phyloP scores from a whole-genome alignment of 768 basidiomycete genomes.

The Lactarius deliciosus region DNA sequence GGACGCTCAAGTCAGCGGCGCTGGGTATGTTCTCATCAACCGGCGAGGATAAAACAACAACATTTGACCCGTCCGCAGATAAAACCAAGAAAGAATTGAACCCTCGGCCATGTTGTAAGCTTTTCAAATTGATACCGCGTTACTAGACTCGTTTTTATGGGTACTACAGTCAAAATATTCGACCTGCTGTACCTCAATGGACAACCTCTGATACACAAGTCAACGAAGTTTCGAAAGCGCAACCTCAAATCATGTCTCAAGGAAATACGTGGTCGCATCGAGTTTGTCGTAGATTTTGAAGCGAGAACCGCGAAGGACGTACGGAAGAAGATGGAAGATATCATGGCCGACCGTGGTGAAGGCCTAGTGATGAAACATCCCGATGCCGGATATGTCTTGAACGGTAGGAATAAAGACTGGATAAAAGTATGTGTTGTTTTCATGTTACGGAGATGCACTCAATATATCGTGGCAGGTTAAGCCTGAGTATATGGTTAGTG shows the following conservation, averaged over 20 bases:
- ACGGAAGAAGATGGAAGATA: conserved; percentile 70
- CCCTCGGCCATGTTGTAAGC: conserved; percentile 89
- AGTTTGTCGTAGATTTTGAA: conserved; percentile 68
- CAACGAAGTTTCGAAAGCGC: conserved; percentile 73
- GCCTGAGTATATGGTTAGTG: conserved; percentile 78
- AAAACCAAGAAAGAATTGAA: conserved; percentile 66
- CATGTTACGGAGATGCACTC: background rate
- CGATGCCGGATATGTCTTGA: conserved; percentile 74
- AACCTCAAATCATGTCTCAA: conserved; percentile 69
- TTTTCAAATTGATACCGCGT: background rate
- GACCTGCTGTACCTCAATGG: conserved; percentile 90
- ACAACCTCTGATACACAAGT: conserved; percentile 69
- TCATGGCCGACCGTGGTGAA: conserved; percentile 86
- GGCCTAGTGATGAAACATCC: conserved; percentile 92
- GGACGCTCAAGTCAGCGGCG: conserved; percentile 90
- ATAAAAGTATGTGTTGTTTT: conserved; percentile 60
- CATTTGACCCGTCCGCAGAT: conserved; percentile 44
- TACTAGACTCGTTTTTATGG: background rate
- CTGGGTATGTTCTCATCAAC: conserved; percentile 49
- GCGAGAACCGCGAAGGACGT: conserved; percentile 84
- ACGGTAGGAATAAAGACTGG: conserved; percentile 90
- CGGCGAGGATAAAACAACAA: conserved; percentile 6
- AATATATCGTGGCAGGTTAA: conserved; percentile 53
- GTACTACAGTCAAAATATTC: conserved; percentile 85
- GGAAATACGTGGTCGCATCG: conserved; percentile 74